Evolutionary conservation across 176 grass and related monocot genomes (phyloP).

Genomic region (Oryza meridionalis): DNA sequence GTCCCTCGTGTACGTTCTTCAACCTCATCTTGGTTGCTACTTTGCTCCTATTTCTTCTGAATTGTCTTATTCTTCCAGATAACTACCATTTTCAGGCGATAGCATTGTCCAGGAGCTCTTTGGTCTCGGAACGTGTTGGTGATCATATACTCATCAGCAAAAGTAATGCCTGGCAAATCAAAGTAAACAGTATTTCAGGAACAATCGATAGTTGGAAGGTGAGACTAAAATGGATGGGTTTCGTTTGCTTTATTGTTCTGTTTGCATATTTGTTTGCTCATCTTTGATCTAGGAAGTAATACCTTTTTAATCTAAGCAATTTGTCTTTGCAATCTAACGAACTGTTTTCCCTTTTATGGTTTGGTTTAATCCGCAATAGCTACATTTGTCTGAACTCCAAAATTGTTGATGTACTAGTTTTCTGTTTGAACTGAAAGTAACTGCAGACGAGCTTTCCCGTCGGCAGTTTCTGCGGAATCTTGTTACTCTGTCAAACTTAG

Average conservation of each 20-base stretch:
- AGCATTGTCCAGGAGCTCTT: slow-evolving; percentile 45
- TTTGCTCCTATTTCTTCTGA: slow-evolving; percentile 26
- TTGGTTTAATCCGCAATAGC: background rate
- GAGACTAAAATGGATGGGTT: slow-evolving; percentile 4
- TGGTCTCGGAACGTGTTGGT: slow-evolving; percentile 53
- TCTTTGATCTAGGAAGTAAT: background rate
- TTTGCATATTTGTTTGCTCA: background rate
- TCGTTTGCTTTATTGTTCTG: background rate
- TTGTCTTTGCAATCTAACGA: background rate
- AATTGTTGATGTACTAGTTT: background rate
- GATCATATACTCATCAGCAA: slow-evolving; percentile 66
- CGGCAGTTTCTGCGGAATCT: background rate
- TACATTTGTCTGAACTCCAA: background rate
- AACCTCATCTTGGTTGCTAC: background rate
- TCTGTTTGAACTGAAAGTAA: background rate
- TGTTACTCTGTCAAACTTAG: background rate
- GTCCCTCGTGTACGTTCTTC: slow-evolving; percentile 63
- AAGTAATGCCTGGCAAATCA: slow-evolving; percentile 69
- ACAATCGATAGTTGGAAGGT: slow-evolving; percentile 97
- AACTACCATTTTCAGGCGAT: slow-evolving; percentile 57
- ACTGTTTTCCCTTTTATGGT: background rate
- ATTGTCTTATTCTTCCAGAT: slow-evolving; percentile 42
- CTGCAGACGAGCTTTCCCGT: background rate
- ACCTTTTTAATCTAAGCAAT: background rate
- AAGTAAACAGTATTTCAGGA: slow-evolving; percentile 74